Evolutionary conservation across 139 green algal genomes (phyloP), one percentile per base, ranked within the genome.

Genomic region (Tetratostichococcus sp.): DNA sequence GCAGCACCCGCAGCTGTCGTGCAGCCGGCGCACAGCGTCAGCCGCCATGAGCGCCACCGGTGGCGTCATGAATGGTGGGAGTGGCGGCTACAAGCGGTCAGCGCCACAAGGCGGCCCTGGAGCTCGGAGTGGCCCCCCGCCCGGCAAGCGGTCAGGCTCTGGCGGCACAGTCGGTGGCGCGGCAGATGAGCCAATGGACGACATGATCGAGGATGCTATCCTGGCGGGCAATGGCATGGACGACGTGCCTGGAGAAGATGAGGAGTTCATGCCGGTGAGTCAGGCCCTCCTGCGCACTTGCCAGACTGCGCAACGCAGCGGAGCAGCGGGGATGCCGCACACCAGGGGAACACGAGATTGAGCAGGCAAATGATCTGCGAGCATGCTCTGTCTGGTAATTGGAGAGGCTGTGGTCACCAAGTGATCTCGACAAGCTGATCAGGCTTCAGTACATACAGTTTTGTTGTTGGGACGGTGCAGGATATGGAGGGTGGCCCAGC

Each of bases 161-260:
- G 62, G 62, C 6, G 62, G 62, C 62, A 68, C 6, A 2, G 62
- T 35, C 28, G 62, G 30, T 3, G 62, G 30, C 62, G 28, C 28
- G 26, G 62, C 28, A 32, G 62, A 32, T 30, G 28, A 68, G 62
- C 28, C 62, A 2, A 57, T 70, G 30, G 74, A 86, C 39, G 77
- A 80, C 16, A 35, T 81, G 1, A 74, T 83, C 42, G 77, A 83
- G 25, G 81, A 77, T n/a, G 83, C 83, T 28, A 33, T 80, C 35
- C 42, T 43, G 1, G 72, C 78, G 14, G 72, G 83, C 58, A 75
- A 80, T 26, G 30, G 80, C 25, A 76, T 86, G 42, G 77, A 79
- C 31, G 82, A 86, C 33, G 77, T 65, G 77, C 74, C 31, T 11
- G 82, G 86, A 34, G 84, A 87, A 17, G 66, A 76, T 1, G 76